phyloP scores from a whole-genome alignment of 345 rosid species.

The Populus davidiana region DNA sequence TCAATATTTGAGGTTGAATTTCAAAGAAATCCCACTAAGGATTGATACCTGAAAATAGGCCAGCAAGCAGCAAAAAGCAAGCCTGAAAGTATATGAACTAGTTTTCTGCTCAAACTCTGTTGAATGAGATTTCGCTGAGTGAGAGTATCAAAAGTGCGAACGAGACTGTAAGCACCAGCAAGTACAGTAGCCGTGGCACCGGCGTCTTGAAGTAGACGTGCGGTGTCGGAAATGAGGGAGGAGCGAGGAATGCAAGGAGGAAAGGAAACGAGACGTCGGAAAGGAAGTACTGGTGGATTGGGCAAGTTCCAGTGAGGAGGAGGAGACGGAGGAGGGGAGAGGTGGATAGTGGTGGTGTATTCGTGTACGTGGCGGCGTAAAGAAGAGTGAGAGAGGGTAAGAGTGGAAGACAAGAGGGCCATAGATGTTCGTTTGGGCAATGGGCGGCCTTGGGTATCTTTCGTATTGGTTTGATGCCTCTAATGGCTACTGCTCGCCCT shows the following conservation, averaged over 20 bases:
- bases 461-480: too few relatives aligned
- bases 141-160: slow-evolving; percentile 60
- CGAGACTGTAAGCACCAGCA: slow-evolving; percentile 71
- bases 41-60: slow-evolving; percentile 80
- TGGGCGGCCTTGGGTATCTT: too few relatives aligned
- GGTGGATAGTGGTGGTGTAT: background rate
- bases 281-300: background rate
- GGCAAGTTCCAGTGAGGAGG: background rate
- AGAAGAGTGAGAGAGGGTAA: background rate
- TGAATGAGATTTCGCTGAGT: slow-evolving; percentile 53
- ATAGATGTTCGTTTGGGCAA: too few relatives aligned
- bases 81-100: slow-evolving; percentile 81
- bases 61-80: slow-evolving; percentile 62
- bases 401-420: too few relatives aligned
- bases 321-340: slow-evolving; percentile 5
- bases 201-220: slow-evolving; percentile 48
- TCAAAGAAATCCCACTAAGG: background rate
- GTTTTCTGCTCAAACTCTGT: slow-evolving; percentile 82
- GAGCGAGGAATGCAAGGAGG: slow-evolving; percentile 1
- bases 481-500: too few relatives aligned
- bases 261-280: background rate
- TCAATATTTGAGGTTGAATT: background rate
- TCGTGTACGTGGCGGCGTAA: background rate
- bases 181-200: slow-evolving; percentile 68
- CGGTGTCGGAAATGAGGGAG: background rate